These are phyloP conservation scores for Arthrobotrys conoides DNA, from an alignment of 2,329 filamentous ascomycete genomes.

Conservation along the genomic window DNA sequence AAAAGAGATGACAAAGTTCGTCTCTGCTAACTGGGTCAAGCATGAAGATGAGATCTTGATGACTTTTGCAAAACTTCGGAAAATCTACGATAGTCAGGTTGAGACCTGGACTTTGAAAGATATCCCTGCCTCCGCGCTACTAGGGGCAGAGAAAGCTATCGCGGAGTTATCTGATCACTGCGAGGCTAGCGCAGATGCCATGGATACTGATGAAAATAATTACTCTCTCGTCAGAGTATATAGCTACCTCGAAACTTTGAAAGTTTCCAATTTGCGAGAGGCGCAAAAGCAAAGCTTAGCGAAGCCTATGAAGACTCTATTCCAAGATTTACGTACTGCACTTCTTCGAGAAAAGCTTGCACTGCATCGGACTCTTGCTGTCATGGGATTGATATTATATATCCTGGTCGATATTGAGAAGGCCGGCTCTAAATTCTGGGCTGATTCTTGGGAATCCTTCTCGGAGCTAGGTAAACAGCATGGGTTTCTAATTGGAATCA, in stretches of 20 bases:
- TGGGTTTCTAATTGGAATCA: conserved; percentile 35
- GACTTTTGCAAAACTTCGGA: conserved; percentile 29
- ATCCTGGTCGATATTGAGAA: conserved; percentile 33
- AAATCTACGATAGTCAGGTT: conserved; percentile 27
- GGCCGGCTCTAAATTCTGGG: conserved; percentile 22
- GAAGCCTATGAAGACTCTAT: conserved; percentile 8
- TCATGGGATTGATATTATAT: conserved; percentile 38
- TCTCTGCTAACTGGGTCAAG: conserved; percentile 28
- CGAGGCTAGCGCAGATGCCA: conserved; percentile 25
- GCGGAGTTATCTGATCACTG: conserved; percentile 1
- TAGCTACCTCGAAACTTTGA: conserved; percentile 37
- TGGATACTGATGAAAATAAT: conserved; percentile 39
- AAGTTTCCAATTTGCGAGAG: conserved; percentile 20
- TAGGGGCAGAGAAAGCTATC: conserved; percentile 14
- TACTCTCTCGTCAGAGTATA: conserved; percentile 29
- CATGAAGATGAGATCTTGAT: conserved; percentile 50
- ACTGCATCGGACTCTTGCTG: background rate
- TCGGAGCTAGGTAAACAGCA: conserved; percentile 21
- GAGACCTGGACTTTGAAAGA: conserved; percentile 37
- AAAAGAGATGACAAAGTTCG: conserved; percentile 36
- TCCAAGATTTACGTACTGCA: background rate
- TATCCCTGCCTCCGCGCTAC: conserved; percentile 24
- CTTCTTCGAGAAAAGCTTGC: background rate
- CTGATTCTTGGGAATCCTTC: conserved; percentile 31
- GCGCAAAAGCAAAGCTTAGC: conserved; percentile 1